Evolutionary conservation across 441 rosid species (phyloP), one percentile per base, ranked within the genome.

Genomic region (Manihot esculenta): DNA sequence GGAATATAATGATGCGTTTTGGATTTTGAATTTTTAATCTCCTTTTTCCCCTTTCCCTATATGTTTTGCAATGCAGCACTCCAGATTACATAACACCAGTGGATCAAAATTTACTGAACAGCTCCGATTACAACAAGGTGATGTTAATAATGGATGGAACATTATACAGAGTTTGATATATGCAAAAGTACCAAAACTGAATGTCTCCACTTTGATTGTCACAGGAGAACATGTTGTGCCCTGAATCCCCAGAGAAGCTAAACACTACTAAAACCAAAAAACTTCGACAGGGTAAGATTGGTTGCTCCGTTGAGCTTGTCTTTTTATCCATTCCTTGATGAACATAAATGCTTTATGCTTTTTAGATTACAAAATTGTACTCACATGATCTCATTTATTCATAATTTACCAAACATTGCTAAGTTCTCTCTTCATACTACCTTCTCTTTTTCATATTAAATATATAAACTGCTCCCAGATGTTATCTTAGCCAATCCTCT

Each of bases 21-120:
- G 33, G 33, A 30, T 30, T 30, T 30, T 60, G 63, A 35, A 61
- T 23, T 20, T 60, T 20, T 30, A 12, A 4, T 49, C 38, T 53
- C 5, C 11, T 59, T 59, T 5, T 7, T 45, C 44, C 13, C 13
- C 20, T 30, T 48, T 23, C 10, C 33, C 33, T 30, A 30, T 56
- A 14, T 27, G 11, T 64, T 41, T 62, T 69, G 64, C 68, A 65
- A 42, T 70, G 77, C 88, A 94, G 97, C 76, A 92, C 99, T 70
- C 99, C 97, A 8, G 99, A 92, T 73, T 94, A 94, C 68, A 88
- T 92, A 66, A 92, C 97, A 0, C 97, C 99, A 6, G 95, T 87
- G 70, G 87, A 94, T 82, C 99, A 88, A 76, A 83, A 83, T 65
- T 50, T 85, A 74, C 35, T 79, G 72, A 78, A 38, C 71, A 72